Percentiles rank a stretch among this genome's conserved stretches.
Evolutionary conservation across 2,329 filamentous ascomycete species (phyloP).

Genomic region (Colletotrichum sp.): DNA sequence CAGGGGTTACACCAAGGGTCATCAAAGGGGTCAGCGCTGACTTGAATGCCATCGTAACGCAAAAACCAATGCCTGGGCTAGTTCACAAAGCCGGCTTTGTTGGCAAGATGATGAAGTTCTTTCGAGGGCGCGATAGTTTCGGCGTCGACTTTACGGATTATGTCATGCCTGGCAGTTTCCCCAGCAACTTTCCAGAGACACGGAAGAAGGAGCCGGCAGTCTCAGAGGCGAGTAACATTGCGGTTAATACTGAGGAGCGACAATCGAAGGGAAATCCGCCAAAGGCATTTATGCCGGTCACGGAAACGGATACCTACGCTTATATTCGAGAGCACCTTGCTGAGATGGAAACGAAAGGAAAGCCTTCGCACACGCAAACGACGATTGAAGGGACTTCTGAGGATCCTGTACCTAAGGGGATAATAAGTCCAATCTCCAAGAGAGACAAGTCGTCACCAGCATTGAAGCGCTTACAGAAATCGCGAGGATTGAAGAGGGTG

Average conservation of each 20-base stretch:
- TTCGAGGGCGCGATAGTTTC: constrained; percentile 9
- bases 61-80: constrained; percentile 7
- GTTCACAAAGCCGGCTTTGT: constrained; percentile 14
- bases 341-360: constrained; percentile 1
- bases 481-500: constrained; percentile 11
- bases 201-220: not conserved
- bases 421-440: not conserved
- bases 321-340: constrained; percentile 7
- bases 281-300: not conserved
- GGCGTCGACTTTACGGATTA: not conserved
- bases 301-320: constrained; percentile 3
- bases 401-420: not conserved
- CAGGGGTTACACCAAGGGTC: not conserved
- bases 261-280: not conserved
- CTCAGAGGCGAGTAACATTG: not conserved
- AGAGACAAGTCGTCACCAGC: not conserved
- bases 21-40: constrained; percentile 6
- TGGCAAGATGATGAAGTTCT: constrained; percentile 13
- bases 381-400: not conserved
- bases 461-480: constrained; percentile 14
- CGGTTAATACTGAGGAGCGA: not conserved
- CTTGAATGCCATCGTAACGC: constrained; percentile 2
- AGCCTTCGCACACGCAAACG: not conserved
- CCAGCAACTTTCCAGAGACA: not conserved
- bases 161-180: constrained; percentile 15